A percentile compares a stretch with the other conserved stretches of the same genome.
These are phyloP conservation scores for Penicillium canariense DNA, from an alignment of 495 filamentous ascomycete species.

Conservation along the genomic window DNA sequence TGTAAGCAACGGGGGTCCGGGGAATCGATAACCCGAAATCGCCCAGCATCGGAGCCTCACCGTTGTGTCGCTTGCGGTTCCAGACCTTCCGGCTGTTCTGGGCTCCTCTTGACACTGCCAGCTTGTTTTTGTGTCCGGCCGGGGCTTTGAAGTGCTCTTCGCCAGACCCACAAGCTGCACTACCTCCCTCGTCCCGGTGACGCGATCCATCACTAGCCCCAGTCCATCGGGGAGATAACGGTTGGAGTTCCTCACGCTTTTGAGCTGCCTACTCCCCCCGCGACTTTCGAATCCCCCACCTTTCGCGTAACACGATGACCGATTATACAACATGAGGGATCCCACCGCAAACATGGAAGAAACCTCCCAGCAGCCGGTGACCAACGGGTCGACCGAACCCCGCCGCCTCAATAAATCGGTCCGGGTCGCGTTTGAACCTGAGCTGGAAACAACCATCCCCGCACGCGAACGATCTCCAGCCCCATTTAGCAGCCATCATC, in stretches of 20 bases:
- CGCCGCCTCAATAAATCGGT: constrained; percentile 41
- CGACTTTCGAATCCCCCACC: constrained; percentile 8
- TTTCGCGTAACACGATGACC: constrained; percentile 37
- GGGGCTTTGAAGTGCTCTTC: not conserved
- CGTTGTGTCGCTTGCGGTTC: constrained; percentile 18
- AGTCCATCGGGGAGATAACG: not conserved
- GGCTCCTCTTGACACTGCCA: not conserved
- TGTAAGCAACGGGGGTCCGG: constrained; percentile 3
- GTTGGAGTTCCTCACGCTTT: constrained; percentile 11
- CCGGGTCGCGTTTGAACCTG: constrained; percentile 47
- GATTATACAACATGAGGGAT: constrained; percentile 40
- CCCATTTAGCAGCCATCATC: constrained; percentile 36
- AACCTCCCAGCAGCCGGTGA: constrained; percentile 26
- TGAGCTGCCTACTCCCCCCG: constrained; percentile 11
- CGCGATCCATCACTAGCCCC: not conserved
- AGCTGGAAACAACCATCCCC: constrained; percentile 43
- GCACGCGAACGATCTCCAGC: constrained; percentile 42
- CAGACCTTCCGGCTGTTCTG: constrained; percentile 3
- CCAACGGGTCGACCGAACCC: constrained; percentile 33
- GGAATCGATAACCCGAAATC: constrained; percentile 15
- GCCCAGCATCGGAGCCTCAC: constrained; percentile 16
- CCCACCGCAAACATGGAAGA: constrained; percentile 41
- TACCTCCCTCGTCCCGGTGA: not conserved
- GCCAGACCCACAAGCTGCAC: not conserved
- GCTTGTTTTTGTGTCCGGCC: not conserved